Evolutionary conservation across 371 early-diverging fungal species (phyloP).

Genomic region (Saksenaea vasiformis): DNA sequence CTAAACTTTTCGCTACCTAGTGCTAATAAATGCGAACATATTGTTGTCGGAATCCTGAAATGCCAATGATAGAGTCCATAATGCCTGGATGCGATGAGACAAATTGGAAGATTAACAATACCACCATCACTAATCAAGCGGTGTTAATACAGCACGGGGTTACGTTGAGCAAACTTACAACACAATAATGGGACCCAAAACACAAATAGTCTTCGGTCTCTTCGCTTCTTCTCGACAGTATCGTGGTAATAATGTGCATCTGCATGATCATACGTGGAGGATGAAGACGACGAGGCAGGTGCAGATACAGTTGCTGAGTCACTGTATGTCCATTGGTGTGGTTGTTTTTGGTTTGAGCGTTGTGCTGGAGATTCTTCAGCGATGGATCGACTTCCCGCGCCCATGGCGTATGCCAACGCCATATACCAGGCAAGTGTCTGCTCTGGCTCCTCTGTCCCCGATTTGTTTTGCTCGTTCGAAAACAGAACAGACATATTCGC

Average conservation of each 20-base stretch:
- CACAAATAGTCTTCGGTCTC: constrained; percentile 41
- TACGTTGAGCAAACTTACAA: constrained; percentile 31
- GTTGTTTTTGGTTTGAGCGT: constrained; percentile 18
- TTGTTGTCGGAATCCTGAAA: constrained; percentile 2
- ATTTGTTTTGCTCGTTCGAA: constrained; percentile 12
- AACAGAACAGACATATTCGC: constrained; percentile 42
- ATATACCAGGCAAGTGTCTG: constrained; percentile 52
- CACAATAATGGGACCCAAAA: constrained; percentile 54
- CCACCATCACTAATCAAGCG: constrained; percentile 39
- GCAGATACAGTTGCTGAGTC: neutral
- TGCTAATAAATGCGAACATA: neutral
- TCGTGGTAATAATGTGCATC: constrained; percentile 11
- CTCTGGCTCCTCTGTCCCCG: constrained; percentile 29
- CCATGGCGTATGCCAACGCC: constrained; percentile 53
- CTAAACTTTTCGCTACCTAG: neutral
- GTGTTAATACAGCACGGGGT: neutral
- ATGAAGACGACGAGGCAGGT: constrained; percentile 10
- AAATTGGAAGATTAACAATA: constrained; percentile 42
- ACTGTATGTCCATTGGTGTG: constrained; percentile 12
- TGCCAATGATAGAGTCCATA: constrained; percentile 3
- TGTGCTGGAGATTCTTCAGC: constrained; percentile 1
- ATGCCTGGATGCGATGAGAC: constrained; percentile 1
- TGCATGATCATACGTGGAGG: neutral
- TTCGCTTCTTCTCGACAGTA: constrained; percentile 30
- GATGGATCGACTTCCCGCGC: constrained; percentile 23